phyloP scores from a whole-genome alignment of 306 rosid species.

The Prunus salicina region DNA sequence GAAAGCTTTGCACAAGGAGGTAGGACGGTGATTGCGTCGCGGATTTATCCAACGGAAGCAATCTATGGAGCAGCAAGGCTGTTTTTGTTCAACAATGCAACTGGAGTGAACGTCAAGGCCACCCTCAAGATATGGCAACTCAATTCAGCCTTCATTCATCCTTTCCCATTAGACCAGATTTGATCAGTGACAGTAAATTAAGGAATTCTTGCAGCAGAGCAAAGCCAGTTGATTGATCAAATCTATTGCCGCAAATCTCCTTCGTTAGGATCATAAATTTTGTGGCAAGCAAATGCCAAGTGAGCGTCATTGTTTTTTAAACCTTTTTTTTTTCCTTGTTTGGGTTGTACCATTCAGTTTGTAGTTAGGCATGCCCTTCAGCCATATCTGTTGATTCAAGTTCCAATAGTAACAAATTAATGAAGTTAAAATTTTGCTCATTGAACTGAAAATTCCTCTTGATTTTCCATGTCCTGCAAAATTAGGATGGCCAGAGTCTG shows the following conservation, averaged over 20 bases:
- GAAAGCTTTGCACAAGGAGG: constrained; percentile 90
- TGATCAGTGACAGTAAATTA: background rate
- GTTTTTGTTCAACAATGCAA: constrained; percentile 80
- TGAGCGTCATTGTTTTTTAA: background rate
- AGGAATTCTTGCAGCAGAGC: background rate
- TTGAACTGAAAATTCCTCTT: too few relatives aligned
- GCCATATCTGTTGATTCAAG: background rate
- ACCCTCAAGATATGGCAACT: constrained; percentile 65
- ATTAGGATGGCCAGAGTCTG: too few relatives aligned
- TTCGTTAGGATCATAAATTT: background rate
- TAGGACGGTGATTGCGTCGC: constrained; percentile 64
- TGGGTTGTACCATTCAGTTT: constrained; percentile 9
- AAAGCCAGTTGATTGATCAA: background rate
- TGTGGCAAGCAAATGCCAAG: background rate
- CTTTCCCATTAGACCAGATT: constrained; percentile 50
- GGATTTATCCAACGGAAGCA: constrained; percentile 86
- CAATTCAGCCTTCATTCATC: constrained; percentile 72
- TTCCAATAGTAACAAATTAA: background rate
- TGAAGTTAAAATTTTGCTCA: background rate
- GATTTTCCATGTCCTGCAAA: too few relatives aligned
- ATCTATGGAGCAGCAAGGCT: constrained; percentile 74
- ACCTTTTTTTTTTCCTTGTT: background rate
- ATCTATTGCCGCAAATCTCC: too few relatives aligned
- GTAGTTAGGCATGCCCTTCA: background rate
- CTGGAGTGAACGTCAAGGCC: constrained; percentile 57